Evolutionary conservation across 1,284 basidiomycete species (phyloP).

Genomic region (Limonomyces culmigenus): DNA sequence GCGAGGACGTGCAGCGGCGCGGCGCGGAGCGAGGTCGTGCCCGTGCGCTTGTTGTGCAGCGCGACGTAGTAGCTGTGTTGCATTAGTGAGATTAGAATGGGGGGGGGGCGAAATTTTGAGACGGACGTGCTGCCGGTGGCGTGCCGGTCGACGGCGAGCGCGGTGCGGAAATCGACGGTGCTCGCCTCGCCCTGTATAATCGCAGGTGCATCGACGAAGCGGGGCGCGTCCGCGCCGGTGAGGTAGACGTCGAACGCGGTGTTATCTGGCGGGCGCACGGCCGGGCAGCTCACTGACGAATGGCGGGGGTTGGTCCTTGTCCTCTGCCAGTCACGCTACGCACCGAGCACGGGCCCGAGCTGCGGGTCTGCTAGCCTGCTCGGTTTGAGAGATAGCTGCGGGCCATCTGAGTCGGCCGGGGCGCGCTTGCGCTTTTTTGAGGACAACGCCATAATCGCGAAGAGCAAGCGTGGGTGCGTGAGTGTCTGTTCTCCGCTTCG

Average conservation of each 20-base stretch:
- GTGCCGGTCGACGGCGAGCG: constrained; percentile 17
- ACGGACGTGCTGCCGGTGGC: constrained; percentile 47
- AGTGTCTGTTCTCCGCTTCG: no score
- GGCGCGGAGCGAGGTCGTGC: constrained; percentile 49
- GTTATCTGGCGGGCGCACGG: constrained; percentile 6
- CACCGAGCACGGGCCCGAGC: constrained; percentile 61
- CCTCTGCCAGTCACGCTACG: no score
- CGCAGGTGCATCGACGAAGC: constrained; percentile 27
- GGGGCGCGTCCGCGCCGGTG: constrained; percentile 17
- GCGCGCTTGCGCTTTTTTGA: constrained; percentile 46
- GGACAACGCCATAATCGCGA: no score
- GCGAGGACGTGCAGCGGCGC: constrained; percentile 60
- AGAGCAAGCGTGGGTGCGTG: no score
- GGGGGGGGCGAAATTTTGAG: not conserved
- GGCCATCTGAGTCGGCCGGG: constrained; percentile 12
- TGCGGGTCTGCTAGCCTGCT: constrained; percentile 24
- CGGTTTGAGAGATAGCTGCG: constrained; percentile 27
- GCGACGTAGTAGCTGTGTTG: constrained; percentile 43
- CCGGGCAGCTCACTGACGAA: constrained; percentile 54
- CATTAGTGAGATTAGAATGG: not conserved
- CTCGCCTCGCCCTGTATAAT: constrained; percentile 61
- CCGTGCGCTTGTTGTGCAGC: constrained; percentile 56
- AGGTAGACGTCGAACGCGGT: constrained; percentile 7
- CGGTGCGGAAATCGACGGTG: constrained; percentile 38
- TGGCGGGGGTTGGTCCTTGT: constrained; percentile 3